Conservation (phyloP, 306 rosid species). For the Potentilla sterilis region DNA sequence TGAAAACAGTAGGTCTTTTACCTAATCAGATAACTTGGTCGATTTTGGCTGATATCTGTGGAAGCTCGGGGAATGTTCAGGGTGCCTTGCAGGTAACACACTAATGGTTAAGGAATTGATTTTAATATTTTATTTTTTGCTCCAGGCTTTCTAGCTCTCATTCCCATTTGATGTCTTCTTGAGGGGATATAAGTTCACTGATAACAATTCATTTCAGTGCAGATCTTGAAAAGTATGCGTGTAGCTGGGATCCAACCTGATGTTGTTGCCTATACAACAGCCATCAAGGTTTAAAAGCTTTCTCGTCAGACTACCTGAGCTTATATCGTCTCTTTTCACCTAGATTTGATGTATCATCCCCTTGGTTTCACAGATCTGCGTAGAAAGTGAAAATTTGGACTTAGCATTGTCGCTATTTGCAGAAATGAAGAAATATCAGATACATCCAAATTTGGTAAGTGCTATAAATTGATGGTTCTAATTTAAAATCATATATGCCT, state of each 20-base stretch:
- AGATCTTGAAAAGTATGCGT: conserved; percentile 72
- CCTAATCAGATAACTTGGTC: conserved; percentile 94
- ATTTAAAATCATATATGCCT: neutral
- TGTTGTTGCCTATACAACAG: conserved; percentile 80
- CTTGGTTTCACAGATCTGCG: conserved; percentile 68
- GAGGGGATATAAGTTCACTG: conserved; percentile 23
- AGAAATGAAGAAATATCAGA: conserved; percentile 72
- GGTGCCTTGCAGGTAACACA: conserved; percentile 73
- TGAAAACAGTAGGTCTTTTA: conserved; percentile 62
- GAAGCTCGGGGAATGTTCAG: conserved; percentile 57
- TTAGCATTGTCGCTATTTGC: conserved; percentile 60
- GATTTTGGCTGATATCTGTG: conserved; percentile 75
- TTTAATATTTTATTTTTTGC: neutral
- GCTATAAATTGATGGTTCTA: neutral
- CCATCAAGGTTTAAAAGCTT: conserved; percentile 67
- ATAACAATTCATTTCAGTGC: conserved; percentile 43
- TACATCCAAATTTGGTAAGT: conserved; percentile 82
- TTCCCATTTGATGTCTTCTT: conserved; percentile 11
- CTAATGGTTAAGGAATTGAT: neutral
- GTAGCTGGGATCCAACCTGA: conserved; percentile 76
- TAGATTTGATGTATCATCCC: conserved; percentile 24
- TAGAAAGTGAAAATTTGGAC: conserved; percentile 59
- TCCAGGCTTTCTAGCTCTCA: neutral
- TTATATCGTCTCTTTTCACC: conserved; percentile 15
- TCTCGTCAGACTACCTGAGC: conserved; percentile 24